phyloP scores from a whole-genome alignment of 2,329 filamentous ascomycete genomes.

The Verticillium albo-atrum region DNA sequence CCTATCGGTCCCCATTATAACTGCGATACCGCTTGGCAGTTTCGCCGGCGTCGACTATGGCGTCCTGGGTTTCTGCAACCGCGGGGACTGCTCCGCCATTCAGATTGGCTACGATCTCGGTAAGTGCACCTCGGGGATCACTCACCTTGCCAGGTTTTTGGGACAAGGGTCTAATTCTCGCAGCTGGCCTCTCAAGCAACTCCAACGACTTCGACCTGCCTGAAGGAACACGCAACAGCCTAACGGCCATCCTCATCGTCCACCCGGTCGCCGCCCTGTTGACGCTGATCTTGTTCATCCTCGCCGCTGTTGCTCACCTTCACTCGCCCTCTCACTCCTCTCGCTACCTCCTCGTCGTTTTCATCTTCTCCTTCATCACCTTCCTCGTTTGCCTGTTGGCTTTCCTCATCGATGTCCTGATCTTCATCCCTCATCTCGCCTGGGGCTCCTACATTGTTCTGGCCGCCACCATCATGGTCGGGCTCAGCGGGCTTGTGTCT shows the following conservation, averaged over 20 bases:
- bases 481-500: conserved; percentile 76
- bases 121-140: conserved; percentile 48
- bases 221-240: conserved; percentile 46
- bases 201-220: conserved; percentile 51
- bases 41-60: conserved; percentile 78
- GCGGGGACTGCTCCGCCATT: conserved; percentile 61
- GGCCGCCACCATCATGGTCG: conserved; percentile 80
- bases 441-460: conserved; percentile 96
- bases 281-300: conserved; percentile 76
- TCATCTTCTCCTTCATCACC: conserved; percentile 82
- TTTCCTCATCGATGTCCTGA: conserved; percentile 87
- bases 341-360: conserved; percentile 76
- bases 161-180: not conserved
- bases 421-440: conserved; percentile 89
- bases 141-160: too few relatives aligned
- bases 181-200: conserved; percentile 1
- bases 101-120: conserved; percentile 83
- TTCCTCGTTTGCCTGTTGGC: conserved; percentile 79
- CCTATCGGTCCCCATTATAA: conserved; percentile 86
- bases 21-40: conserved; percentile 75
- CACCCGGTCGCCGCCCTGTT: conserved; percentile 88
- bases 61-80: conserved; percentile 82
- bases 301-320: conserved; percentile 79
- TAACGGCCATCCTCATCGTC: conserved; percentile 88
- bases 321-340: conserved; percentile 86